phyloP scores from a whole-genome alignment of 148 eudicot species.

The Nepenthes gracilis region DNA sequence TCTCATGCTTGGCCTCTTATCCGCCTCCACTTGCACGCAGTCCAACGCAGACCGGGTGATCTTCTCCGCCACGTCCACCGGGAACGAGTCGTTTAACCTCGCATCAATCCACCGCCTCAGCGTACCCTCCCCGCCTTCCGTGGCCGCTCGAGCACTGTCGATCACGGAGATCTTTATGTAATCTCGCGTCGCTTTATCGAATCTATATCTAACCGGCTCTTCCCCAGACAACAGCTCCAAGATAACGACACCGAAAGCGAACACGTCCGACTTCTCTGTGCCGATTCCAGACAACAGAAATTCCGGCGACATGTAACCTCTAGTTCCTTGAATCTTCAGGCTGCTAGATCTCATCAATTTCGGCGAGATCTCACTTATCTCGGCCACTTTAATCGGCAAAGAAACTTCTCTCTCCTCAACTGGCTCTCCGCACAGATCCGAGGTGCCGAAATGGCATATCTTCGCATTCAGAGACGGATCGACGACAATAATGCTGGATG shows the following conservation, averaged over 20 bases:
- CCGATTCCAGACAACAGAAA: conserved; percentile 41
- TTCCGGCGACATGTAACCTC: conserved; percentile 79
- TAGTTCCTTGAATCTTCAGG: conserved; percentile 42
- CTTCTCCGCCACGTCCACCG: neutral
- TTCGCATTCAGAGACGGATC: conserved; percentile 51
- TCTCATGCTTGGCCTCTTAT: neutral
- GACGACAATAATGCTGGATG: conserved; percentile 43
- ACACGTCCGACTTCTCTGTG: conserved; percentile 59
- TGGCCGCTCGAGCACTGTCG: neutral
- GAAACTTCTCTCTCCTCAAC: conserved; percentile 2
- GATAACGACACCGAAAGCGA: conserved; percentile 67
- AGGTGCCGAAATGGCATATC: conserved; percentile 71
- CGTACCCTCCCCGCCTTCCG: neutral
- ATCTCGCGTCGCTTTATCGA: neutral
- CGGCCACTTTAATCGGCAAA: neutral
- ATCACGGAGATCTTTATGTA: neutral
- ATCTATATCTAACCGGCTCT: conserved; percentile 30
- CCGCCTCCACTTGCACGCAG: neutral
- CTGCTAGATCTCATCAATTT: conserved; percentile 21
- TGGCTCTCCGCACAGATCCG: conserved; percentile 64
- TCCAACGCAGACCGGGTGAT: neutral
- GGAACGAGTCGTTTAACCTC: neutral
- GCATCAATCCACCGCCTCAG: neutral
- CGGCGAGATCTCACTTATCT: neutral
- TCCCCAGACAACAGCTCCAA: conserved; percentile 63